A percentile compares a stretch with the other conserved stretches of the same genome.
Evolutionary conservation across 306 rosid genomes (phyloP).

Genomic region (Glycine latifolia): DNA sequence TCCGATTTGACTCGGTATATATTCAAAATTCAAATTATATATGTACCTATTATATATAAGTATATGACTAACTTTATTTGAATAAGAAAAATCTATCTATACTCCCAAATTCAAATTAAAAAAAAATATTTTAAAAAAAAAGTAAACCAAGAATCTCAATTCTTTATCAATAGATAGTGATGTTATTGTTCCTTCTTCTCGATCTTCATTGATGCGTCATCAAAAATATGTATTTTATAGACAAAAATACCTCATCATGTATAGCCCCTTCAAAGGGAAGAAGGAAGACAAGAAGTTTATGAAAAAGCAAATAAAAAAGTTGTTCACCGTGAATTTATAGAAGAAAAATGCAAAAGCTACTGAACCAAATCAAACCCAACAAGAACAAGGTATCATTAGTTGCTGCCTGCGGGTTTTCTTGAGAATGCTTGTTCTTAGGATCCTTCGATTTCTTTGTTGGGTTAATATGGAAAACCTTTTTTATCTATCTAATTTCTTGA

Average conservation of each 20-base stretch:
- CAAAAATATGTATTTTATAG: conserved; percentile 6
- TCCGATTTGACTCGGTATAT: no score
- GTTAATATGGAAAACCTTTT: not conserved
- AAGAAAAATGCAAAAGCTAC: not conserved
- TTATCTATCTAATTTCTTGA: no score
- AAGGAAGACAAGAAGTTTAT: not conserved
- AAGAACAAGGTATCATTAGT: not conserved
- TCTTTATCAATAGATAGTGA: no score
- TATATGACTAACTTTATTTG: no score
- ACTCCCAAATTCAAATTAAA: no score
- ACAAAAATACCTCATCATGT: not conserved
- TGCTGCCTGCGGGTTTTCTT: not conserved
- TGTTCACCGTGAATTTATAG: not conserved
- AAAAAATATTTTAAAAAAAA: no score
- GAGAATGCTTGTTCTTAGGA: not conserved
- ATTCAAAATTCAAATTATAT: no score
- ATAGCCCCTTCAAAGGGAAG: not conserved
- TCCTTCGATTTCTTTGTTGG: not conserved
- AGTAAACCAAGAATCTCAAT: no score
- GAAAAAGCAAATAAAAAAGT: not conserved
- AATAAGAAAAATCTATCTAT: no score
- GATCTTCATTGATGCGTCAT: not conserved
- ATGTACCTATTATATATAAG: no score
- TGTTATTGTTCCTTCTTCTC: not conserved
- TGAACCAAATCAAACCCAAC: not conserved